Evolutionary conservation across 2,329 filamentous ascomycete species (phyloP).

Genomic region (Fusarium verrucosum): DNA sequence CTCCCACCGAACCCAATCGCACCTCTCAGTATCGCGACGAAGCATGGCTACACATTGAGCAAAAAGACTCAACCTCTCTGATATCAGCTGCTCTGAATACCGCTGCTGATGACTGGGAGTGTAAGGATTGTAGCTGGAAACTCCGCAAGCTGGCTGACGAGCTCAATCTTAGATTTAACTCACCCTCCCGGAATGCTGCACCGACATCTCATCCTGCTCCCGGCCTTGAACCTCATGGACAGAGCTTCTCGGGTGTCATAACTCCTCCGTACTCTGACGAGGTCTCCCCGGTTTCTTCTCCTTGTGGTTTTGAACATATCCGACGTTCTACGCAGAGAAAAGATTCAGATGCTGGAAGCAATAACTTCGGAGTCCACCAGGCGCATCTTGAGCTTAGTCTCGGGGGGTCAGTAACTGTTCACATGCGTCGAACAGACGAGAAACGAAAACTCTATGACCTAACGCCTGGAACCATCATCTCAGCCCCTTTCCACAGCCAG

Average conservation of each 20-base stretch:
- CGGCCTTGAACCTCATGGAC: not conserved
- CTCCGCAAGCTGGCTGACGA: not conserved
- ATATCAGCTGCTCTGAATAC: not conserved
- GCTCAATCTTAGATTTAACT: not conserved
- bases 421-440: slow-evolving; percentile 19
- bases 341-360: not conserved
- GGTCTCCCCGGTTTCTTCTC: not conserved
- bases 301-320: not conserved
- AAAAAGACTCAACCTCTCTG: not conserved
- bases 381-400: slow-evolving; percentile 11
- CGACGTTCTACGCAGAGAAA: not conserved
- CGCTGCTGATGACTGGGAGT: slow-evolving; percentile 13
- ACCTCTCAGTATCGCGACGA: not conserved
- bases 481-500: slow-evolving; percentile 29
- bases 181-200: not conserved
- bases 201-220: not conserved
- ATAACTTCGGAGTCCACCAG: slow-evolving; percentile 11
- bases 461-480: slow-evolving; percentile 31
- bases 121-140: slow-evolving; percentile 10
- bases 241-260: not conserved
- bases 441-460: not conserved
- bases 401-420: slow-evolving; percentile 8
- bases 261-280: not conserved
- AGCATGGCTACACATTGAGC: not conserved
- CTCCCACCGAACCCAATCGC: not conserved